Base-by-base conservation (phyloP, 2,329 filamentous ascomycete species). In the Emergomyces africanus region DNA sequence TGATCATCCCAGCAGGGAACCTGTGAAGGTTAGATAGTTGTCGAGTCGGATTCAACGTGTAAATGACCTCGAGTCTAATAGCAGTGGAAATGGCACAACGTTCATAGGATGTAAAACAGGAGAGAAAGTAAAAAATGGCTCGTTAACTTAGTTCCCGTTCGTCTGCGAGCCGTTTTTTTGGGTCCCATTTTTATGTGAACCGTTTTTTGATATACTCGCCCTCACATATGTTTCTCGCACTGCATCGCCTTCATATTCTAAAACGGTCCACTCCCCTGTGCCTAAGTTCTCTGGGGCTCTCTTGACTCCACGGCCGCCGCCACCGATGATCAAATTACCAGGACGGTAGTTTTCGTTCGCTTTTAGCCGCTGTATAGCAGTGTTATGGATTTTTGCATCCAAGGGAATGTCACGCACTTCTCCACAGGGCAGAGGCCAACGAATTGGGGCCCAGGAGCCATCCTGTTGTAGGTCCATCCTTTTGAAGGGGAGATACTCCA, bases 401-500 rank as follows among this genome's bases (percentile, higher is more conserved):
- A 81, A 72, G 0, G 89, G 89, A 1, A 94, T 84, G 66, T 94
- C 89, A 18, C 89, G 81, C 0, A 86, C 83, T 71, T 92, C 88
- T 10, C 89, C 89, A 35, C 84, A 82, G 0, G 89, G 89, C 2
- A 92, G 74, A 0, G 89, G 89, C 87, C 88, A 92, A 9, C 84
- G 79, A 64, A 94, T 92, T 0, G 87, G 85, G 70, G 83, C 85
- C 89, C 89, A 94, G 0, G 82, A 83, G 0, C 87, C 87, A 62
- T 91, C 86, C 0, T 76, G 61, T 62, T 84, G 83, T 8, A 92
- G 74, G 65, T 92, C 89, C 86, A 94, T 91, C 28, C 89, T 79
- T 1, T 87, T 81, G 73, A 92, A 91, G 0, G 89, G 89, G 28
- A 92, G 75, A 69, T 87, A 90, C 67, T 92, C 89, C 88, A 92